Base-by-base conservation (phyloP, 2,329 filamentous ascomycete species). In the Fusarium sp. region DNA sequence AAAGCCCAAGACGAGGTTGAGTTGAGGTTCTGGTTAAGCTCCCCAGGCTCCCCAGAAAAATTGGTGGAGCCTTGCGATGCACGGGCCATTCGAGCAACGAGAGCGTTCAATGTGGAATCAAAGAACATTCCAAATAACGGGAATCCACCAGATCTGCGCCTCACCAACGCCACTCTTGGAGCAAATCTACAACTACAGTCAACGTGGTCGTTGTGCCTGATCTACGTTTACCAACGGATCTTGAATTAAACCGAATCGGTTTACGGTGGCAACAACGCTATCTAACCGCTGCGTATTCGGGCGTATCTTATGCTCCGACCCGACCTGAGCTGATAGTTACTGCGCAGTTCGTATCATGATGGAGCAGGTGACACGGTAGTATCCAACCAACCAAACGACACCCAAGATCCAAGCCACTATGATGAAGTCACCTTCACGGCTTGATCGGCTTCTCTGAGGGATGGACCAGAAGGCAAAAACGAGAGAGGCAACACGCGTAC, bases 381-480 rank as follows among this genome's bases (percentile, higher is more conserved):
- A 51, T 55, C 43, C 62, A 51, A 34, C 54, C 53, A 56, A 45
- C 49, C 57, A 43, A 21, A 62, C 31, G 42, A 42, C 46, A 50
- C 42, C 42, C 22, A 56, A 68, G 51, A 60, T 54, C 67, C 51
- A 62, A 70, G 68, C 67, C 68, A 70, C 67, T 24, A 43, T 56
- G 44, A 70, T 70, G 68, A 71, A 70, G 68, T 71, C 68, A 70
- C 64, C 52, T 47, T 45, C 31, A 42, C 61, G 34, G 45, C n/a
- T 24, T 58, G 59, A 64, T 51, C 62, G 63, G 63, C 42, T 61
- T 55, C 43, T 40, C 34, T 44, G 63, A 46, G 51, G 43, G 42
- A 63, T 56, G 64, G 53, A 63, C 39, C 38, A 50, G 52, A 64
- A 50, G 39, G 31, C 34, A 39, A 62, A 60, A 50, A 24, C 24